Evolutionary conservation across 1,139 yeast genomes (phyloP).

Genomic region (Taphrina deformans): DNA sequence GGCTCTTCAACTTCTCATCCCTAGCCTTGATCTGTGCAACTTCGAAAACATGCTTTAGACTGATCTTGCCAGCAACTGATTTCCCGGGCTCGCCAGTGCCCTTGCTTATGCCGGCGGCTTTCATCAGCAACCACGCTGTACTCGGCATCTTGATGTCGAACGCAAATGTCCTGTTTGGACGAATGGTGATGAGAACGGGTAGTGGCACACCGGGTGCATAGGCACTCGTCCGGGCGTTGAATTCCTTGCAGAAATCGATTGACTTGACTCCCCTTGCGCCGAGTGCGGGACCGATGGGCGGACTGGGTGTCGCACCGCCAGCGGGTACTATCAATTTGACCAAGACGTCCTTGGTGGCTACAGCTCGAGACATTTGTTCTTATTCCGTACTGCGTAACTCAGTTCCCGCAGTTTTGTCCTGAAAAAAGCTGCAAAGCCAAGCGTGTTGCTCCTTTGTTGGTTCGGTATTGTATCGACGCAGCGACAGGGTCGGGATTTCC

Average conservation of each 20-base stretch:
- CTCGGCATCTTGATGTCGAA: conserved; percentile 92
- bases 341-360: conserved; percentile 51
- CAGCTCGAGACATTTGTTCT: conserved; percentile 31
- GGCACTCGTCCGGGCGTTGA: conserved; percentile 93
- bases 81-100: conserved; percentile 58
- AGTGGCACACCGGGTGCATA: conserved; percentile 83
- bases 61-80: conserved; percentile 67
- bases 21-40: conserved; percentile 88
- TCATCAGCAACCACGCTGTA: conserved; percentile 78
- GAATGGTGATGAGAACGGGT: conserved; percentile 79
- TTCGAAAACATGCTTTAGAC: conserved; percentile 88
- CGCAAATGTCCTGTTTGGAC: conserved; percentile 86
- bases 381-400: no score
- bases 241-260: conserved; percentile 96
- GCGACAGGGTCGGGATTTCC: no score
- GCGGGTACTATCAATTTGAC: conserved; percentile 96
- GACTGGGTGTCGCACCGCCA: conserved; percentile 97
- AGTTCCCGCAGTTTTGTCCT: no score
- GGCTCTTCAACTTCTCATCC: conserved; percentile 73
- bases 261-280: conserved; percentile 99
- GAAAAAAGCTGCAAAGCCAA: no score
- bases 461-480: no score
- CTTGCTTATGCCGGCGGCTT: conserved; percentile 79
- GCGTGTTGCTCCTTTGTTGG: no score
- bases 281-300: conserved; percentile 98